Base-by-base conservation (phyloP, 495 filamentous ascomycete genomes). In the Penicillium fimorum region DNA sequence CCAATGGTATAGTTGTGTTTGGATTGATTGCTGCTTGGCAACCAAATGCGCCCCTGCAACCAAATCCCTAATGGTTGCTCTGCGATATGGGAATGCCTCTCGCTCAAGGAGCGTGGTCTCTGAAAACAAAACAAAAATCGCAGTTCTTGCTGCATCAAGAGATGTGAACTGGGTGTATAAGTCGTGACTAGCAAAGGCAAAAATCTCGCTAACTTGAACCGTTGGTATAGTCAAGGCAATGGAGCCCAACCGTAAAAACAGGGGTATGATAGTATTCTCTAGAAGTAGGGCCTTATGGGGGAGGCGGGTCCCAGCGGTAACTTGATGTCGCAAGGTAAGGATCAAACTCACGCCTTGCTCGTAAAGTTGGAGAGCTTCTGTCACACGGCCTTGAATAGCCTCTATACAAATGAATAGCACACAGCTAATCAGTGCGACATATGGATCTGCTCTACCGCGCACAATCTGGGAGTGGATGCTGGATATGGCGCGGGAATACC, bases 321-420 rank as follows among this genome's bases (percentile, higher is more conserved):
- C 47, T 47, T 61, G 51, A 20, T 30, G 15, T 11, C 64, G 61
- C n/a, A 71, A 37, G 15, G 61, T 51, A 27, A 57, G 24, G 18
- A 72, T 64, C 15, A 72, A 30, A 4, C 37, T 53, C 0, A 66
- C 49, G 1, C 70, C 65, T 24, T 70, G 62, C 6, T 45, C 12
- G 45, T 64, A 67, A 2, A 72, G 56, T 45, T 57, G 44, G 2
- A 69, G 45, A 18, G 63, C 67, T 24, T 67, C 66, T 43, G 62
- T 53, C 38, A 64, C 32, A 27, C 79, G 77, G 9, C 73, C 76
- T 55, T 79, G 77, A 54, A 82, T 69, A 25, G 78, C 68, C 60
- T 82, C 81, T 44, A 83, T 76, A 53, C 76, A 79, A 13, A 82
- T 73, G 50, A 82, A 83, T 4, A 83, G 67, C 9, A 82, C 61